phyloP scores from a whole-genome alignment of 2,329 filamentous ascomycete species.

The Colletotrichum neosansevieriae region DNA sequence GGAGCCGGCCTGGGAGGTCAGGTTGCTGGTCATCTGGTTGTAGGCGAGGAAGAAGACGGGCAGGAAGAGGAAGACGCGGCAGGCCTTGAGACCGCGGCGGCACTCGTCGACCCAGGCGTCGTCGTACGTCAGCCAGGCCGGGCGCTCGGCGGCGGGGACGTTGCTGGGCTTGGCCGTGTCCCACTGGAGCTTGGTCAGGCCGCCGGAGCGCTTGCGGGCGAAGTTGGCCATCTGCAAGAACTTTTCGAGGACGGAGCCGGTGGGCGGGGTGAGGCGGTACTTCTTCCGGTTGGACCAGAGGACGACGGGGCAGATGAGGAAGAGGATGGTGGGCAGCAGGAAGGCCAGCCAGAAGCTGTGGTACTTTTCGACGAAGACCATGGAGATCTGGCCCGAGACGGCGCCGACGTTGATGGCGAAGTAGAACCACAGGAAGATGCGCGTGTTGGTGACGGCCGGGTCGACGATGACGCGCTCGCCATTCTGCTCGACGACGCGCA shows the following conservation, averaged over 20 bases:
- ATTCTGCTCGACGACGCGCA: conserved; percentile 65
- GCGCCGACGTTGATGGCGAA: conserved; percentile 74
- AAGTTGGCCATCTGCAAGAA: conserved; percentile 71
- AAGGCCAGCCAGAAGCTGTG: conserved; percentile 81
- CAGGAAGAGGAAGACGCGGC: conserved; percentile 78
- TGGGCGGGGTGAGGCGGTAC: conserved; percentile 74
- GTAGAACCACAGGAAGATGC: conserved; percentile 75
- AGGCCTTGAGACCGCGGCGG: conserved; percentile 75
- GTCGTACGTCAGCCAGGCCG: conserved; percentile 84
- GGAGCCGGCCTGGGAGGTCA: conserved; percentile 73
- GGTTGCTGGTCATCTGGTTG: conserved; percentile 71
- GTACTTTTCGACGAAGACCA: conserved; percentile 82
- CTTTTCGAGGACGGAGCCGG: conserved; percentile 78
- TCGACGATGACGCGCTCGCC: conserved; percentile 80
- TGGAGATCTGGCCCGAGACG: conserved; percentile 69
- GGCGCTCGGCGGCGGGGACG: conserved; percentile 67
- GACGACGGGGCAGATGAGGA: conserved; percentile 71
- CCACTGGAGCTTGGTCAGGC: conserved; percentile 74
- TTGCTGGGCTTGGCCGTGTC: conserved; percentile 76
- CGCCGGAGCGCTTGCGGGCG: conserved; percentile 74
- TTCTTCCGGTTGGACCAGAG: conserved; percentile 69
- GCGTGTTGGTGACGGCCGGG: conserved; percentile 74
- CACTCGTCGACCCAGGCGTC: conserved; percentile 87
- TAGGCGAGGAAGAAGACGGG: conserved; percentile 73
- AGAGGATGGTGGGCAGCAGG: conserved; percentile 74